These are phyloP conservation scores for Plasmodium vivax DNA, from an alignment of 169 alveolate species.

Conservation along the genomic window DNA sequence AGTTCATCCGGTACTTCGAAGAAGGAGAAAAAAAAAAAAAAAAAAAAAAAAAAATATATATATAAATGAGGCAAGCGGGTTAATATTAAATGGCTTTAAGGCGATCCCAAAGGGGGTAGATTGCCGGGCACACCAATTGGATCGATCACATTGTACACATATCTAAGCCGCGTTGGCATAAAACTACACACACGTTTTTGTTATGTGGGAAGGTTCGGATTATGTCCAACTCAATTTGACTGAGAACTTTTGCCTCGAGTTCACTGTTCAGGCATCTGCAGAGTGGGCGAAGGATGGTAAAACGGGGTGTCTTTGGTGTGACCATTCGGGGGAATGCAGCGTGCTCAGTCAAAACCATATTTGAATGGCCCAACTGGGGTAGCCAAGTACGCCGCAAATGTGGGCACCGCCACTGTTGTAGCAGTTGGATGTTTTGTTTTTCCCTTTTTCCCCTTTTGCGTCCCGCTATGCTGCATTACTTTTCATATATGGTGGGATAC, in stretches of 20 bases:
- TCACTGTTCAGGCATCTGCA: slow-evolving; percentile 75
- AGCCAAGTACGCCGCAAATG: not conserved
- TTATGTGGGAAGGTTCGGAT: slow-evolving; percentile 88
- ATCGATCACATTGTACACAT: not conserved
- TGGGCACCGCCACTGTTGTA: not conserved
- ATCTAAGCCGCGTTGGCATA: not conserved
- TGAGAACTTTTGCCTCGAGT: slow-evolving; percentile 78
- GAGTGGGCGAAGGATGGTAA: not conserved
- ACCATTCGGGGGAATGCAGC: not conserved
- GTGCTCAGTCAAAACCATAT: not conserved
- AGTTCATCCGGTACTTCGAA: slow-evolving; percentile 37
- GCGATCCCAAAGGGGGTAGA: not conserved
- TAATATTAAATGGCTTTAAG: not conserved
- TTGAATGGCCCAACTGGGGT: not conserved
- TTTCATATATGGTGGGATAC: slow-evolving; percentile 72
- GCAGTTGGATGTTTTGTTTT: not conserved
- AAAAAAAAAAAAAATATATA: not conserved
- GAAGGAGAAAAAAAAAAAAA: slow-evolving; percentile 32
- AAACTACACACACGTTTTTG: slow-evolving; percentile 78
- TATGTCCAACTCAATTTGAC: slow-evolving; percentile 88
- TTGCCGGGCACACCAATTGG: not conserved
- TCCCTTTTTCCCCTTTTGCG: not conserved
- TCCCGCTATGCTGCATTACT: not conserved
- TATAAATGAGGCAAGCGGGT: not conserved
- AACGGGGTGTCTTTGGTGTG: not conserved